phyloP scores from a whole-genome alignment of 2,329 filamentous ascomycete genomes.

The Bipolaris oryzae region DNA sequence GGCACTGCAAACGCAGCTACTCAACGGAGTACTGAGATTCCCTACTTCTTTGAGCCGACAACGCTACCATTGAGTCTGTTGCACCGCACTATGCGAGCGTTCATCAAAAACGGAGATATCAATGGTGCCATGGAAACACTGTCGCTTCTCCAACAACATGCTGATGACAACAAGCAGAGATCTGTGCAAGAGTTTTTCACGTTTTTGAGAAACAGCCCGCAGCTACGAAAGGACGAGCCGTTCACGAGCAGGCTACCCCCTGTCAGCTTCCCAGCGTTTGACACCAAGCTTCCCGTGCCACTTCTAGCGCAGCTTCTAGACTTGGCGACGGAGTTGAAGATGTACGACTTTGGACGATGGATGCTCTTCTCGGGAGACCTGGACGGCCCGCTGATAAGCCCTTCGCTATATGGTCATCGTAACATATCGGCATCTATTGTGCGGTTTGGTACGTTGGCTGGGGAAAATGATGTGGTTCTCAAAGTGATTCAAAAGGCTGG shows the following conservation, averaged over 20 bases:
- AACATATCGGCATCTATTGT: slow-evolving; percentile 60
- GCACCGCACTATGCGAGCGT: slow-evolving; percentile 51
- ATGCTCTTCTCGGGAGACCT: slow-evolving; percentile 59
- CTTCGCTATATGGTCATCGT: slow-evolving; percentile 53
- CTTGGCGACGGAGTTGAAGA: slow-evolving; percentile 53
- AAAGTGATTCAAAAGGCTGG: slow-evolving; percentile 36
- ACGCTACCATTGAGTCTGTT: slow-evolving; percentile 50
- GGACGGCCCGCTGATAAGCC: slow-evolving; percentile 60
- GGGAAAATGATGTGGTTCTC: slow-evolving; percentile 50
- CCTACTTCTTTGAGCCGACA: slow-evolving; percentile 54
- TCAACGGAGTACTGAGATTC: slow-evolving; percentile 25
- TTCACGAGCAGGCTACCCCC: slow-evolving; percentile 37
- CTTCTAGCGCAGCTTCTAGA: slow-evolving; percentile 60
- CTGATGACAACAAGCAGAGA: slow-evolving; percentile 52
- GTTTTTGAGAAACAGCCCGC: slow-evolving; percentile 27
- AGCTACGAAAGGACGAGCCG: slow-evolving; percentile 25
- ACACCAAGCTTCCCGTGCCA: slow-evolving; percentile 53
- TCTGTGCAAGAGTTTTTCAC: slow-evolving; percentile 53
- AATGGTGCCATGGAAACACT: slow-evolving; percentile 48
- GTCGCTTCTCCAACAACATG: slow-evolving; percentile 47
- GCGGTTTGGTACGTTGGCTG: slow-evolving; percentile 59
- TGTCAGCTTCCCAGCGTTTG: slow-evolving; percentile 54
- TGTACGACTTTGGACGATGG: slow-evolving; percentile 59
- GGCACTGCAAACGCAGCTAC: slow-evolving; percentile 44
- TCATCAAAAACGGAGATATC: slow-evolving; percentile 49